Base-by-base conservation (phyloP, 768 basidiomycete genomes). In the Baorangia bicolor region DNA sequence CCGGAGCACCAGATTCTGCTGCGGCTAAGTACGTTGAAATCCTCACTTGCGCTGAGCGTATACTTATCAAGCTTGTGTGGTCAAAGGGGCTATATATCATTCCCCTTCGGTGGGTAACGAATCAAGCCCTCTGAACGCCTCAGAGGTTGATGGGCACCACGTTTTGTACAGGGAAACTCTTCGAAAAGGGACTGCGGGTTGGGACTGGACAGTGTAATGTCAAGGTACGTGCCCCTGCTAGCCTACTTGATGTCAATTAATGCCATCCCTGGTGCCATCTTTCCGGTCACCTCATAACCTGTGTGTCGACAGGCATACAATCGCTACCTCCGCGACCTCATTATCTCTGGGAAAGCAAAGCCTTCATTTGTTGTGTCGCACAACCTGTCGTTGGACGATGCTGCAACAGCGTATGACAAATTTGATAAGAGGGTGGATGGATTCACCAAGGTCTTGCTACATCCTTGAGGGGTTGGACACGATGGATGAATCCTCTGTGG, bases 1-100 rank as follows among this genome's bases (percentile, higher is more conserved):
- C 82, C 2, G 81, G 81, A 18, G 82, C 81, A 18, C 79, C 80
- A 11, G 80, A 81, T 60, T 74, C 76, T 18, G 78, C 79, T 48
- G 69, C 78, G 14, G 78, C 78, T 1, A 79, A 79, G 55, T 56
- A 21, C 25, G 55, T 50, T 3, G 16, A 16, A 27, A 27, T 23
- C 2, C 8, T 3, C 30, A 4, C 21, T 23, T 23, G 14, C 14
- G 7, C 30, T 34, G 33, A 34, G 12, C 21, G 12, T 23, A 37
- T 40, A 18, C 38, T 48, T 4, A 40, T 28, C 21, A 13, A 21
- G 10, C 7, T 23, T 44, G 13, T 35, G 34, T 21, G 43, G 5
- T 39, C 5, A 20, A 39, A 39, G 38, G 37, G 52, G 44, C 2
- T 35, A 46, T 21, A 54, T 57, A 39, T 47, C 56, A 13, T 53